A percentile compares a stretch with the other conserved stretches of the same genome.
phyloP scores from a whole-genome alignment of 345 rosid genomes.

The Brassica nigra region DNA sequence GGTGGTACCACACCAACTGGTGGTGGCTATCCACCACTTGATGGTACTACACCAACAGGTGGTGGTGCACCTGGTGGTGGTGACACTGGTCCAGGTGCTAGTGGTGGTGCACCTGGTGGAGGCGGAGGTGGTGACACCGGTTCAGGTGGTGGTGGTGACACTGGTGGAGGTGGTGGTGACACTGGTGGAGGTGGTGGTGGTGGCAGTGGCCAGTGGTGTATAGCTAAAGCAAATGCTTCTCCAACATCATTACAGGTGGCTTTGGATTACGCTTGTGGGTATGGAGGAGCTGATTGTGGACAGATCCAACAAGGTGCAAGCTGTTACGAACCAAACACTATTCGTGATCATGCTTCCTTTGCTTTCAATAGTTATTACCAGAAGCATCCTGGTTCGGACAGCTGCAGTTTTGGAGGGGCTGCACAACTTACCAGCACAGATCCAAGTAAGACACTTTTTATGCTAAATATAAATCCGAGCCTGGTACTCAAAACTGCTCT shows the following conservation, averaged over 20 bases:
- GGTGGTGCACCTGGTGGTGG: not conserved
- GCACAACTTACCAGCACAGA: constrained; percentile 83
- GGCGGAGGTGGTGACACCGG: not conserved
- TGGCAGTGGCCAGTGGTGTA: constrained; percentile 67
- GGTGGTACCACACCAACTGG: not conserved
- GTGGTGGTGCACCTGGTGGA: not conserved
- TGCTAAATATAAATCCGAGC: constrained; percentile 1
- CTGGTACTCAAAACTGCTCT: constrained; percentile 9
- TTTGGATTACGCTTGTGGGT: constrained; percentile 93
- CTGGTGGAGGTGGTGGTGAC: not conserved
- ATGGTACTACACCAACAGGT: not conserved
- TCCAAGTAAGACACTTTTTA: constrained; percentile 67
- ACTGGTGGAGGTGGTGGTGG: not conserved
- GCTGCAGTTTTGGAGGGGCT: constrained; percentile 90
- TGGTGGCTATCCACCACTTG: not conserved
- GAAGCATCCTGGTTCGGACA: constrained; percentile 83
- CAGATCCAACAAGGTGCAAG: constrained; percentile 66
- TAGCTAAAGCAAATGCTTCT: constrained; percentile 73
- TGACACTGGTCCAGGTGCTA: not conserved
- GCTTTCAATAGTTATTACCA: constrained; percentile 94
- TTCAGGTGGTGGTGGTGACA: too few relatives aligned
- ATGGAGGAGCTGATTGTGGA: constrained; percentile 92
- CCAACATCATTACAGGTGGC: constrained; percentile 89
- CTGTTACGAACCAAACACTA: constrained; percentile 74
- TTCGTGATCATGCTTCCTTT: constrained; percentile 87